These are phyloP conservation scores for Calonectria hawksworthii DNA, from an alignment of 2,329 filamentous ascomycete species.

Conservation along the genomic window DNA sequence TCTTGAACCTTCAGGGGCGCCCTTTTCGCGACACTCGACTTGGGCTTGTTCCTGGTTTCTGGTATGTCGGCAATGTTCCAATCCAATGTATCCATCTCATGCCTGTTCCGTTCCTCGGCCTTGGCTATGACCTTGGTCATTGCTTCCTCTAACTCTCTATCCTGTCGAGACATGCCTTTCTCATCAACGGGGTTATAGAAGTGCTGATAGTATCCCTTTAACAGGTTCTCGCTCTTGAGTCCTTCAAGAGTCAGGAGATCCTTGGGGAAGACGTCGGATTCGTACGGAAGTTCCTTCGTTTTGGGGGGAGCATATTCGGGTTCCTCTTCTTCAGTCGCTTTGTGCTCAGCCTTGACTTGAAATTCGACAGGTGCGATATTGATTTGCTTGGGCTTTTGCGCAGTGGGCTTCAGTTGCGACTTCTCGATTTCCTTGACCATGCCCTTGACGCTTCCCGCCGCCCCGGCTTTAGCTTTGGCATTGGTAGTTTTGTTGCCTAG, in stretches of 20 bases:
- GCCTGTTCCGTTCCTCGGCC: slow-evolving; percentile 76
- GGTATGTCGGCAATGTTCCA: slow-evolving; percentile 72
- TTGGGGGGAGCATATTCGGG: slow-evolving; percentile 91
- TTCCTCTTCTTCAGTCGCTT: slow-evolving; percentile 69
- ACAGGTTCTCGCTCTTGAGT: slow-evolving; percentile 69
- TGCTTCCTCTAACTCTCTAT: slow-evolving; percentile 71
- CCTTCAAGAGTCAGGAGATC: slow-evolving; percentile 69
- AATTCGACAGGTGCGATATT: slow-evolving; percentile 71
- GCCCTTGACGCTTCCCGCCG: slow-evolving; percentile 75
- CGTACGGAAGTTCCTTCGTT: slow-evolving; percentile 74
- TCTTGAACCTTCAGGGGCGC: not conserved
- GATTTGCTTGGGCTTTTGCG: slow-evolving; percentile 71
- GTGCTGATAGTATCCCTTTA: slow-evolving; percentile 73
- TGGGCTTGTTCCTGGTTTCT: slow-evolving; percentile 52
- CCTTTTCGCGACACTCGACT: slow-evolving; percentile 17
- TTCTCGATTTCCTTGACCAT: slow-evolving; percentile 73
- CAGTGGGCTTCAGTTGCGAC: slow-evolving; percentile 71
- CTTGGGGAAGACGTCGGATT: slow-evolving; percentile 77
- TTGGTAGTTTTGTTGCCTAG: slow-evolving; percentile 97
- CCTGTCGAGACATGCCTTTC: slow-evolving; percentile 73
- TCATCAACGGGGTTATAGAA: slow-evolving; percentile 76
- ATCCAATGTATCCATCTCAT: slow-evolving; percentile 73
- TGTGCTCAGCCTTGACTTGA: slow-evolving; percentile 70
- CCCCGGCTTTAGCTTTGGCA: slow-evolving; percentile 80
- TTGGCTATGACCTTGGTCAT: slow-evolving; percentile 66